These are phyloP conservation scores for Leavenworthia alabamica DNA, from an alignment of 345 rosid genomes.

Conservation along the genomic window DNA sequence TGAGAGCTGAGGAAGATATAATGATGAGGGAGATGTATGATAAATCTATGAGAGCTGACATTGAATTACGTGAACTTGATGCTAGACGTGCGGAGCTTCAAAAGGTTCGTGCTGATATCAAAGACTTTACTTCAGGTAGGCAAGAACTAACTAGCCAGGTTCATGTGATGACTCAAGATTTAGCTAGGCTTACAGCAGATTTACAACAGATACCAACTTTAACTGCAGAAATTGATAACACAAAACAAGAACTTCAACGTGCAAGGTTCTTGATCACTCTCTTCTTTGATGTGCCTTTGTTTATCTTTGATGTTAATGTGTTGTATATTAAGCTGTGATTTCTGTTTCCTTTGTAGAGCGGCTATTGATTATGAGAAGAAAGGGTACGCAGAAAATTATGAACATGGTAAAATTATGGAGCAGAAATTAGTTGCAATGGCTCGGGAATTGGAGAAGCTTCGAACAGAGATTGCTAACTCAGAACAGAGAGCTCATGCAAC, in stretches of 20 bases:
- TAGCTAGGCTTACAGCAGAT: conserved; percentile 61
- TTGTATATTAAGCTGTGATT: conserved; percentile 1
- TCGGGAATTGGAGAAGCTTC: conserved; percentile 89
- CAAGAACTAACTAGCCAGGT: conserved; percentile 68
- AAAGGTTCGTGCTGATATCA: conserved; percentile 62
- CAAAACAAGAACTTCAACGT: conserved; percentile 85
- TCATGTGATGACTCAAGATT: conserved; percentile 64
- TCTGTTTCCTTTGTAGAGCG: conserved; percentile 43
- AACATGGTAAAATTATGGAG: conserved; percentile 90
- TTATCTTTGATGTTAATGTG: neutral
- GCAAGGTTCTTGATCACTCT: conserved; percentile 49
- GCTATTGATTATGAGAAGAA: conserved; percentile 96
- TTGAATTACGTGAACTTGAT: conserved; percentile 63
- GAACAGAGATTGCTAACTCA: conserved; percentile 83
- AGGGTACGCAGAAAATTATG: conserved; percentile 91
- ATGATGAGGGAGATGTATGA: conserved; percentile 87
- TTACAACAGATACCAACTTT: conserved; percentile 66
- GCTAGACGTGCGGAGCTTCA: conserved; percentile 55
- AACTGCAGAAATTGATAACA: conserved; percentile 66
- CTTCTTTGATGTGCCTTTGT: neutral
- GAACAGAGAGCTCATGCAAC: conserved; percentile 61
- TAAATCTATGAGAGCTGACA: conserved; percentile 54
- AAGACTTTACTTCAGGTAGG: conserved; percentile 58
- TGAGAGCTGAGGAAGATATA: conserved; percentile 65
- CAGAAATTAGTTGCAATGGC: conserved; percentile 88